These are phyloP conservation scores for Moniliophthora roreri DNA, from an alignment of 1,284 basidiomycete species.

Conservation along the genomic window DNA sequence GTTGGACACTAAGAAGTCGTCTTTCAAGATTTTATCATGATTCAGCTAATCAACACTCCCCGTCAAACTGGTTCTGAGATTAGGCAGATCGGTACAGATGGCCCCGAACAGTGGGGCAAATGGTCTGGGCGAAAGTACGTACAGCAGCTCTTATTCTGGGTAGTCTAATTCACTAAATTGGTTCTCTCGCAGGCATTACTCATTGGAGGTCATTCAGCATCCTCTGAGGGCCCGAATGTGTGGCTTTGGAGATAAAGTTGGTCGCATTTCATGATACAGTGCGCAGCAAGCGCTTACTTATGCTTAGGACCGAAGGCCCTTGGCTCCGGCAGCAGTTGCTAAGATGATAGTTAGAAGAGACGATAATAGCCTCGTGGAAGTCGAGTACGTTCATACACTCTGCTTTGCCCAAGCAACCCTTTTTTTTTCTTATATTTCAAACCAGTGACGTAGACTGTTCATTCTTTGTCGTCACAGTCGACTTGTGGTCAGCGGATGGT, in stretches of 20 bases:
- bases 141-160: constrained; percentile 15
- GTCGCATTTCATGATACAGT: constrained; percentile 19
- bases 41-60: constrained; percentile 52
- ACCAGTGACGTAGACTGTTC: constrained; percentile 79
- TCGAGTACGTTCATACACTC: constrained; percentile 57
- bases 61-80: constrained; percentile 31
- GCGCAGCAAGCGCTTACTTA: constrained; percentile 7
- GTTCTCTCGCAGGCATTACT: constrained; percentile 60
- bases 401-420: constrained; percentile 2
- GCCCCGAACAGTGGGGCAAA: constrained; percentile 53
- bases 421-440: constrained; percentile 16
- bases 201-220: constrained; percentile 82
- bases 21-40: constrained; percentile 37
- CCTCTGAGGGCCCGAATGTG: constrained; percentile 90
- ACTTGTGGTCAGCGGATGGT: constrained; percentile 83
- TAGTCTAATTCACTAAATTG: constrained; percentile 8
- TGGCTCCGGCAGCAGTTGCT: constrained; percentile 87
- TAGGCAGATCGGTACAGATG: constrained; percentile 29
- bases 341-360: constrained; percentile 74
- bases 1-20: not conserved
- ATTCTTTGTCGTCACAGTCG: constrained; percentile 86
- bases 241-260: constrained; percentile 91
- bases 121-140: constrained; percentile 62
- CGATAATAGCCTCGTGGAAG: constrained; percentile 68
- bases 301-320: constrained; percentile 80